Percentiles rank a stretch among this genome's conserved stretches.
Conservation (phyloP, 2,329 filamentous ascomycete genomes). For the Cladorrhinum sp. region DNA sequence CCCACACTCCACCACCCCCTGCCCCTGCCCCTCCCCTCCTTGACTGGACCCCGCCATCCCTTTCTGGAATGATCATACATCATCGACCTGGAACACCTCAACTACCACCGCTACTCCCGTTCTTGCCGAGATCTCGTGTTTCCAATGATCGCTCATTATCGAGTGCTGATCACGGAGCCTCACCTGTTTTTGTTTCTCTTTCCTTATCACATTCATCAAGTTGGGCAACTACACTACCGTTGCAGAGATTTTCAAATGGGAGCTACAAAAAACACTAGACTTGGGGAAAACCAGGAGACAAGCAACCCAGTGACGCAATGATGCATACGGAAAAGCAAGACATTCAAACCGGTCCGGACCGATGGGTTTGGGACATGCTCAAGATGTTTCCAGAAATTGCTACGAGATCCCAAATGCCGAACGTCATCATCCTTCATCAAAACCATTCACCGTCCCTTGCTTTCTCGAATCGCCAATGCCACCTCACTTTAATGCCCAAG, state of each 20-base stretch:
- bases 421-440: slow-evolving; percentile 11
- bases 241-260: neutral
- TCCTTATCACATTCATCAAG: neutral
- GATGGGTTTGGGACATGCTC: neutral
- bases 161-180: neutral
- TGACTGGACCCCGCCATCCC: neutral
- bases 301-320: slow-evolving; percentile 19
- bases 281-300: neutral
- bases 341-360: neutral
- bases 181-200: neutral
- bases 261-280: neutral
- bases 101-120: neutral
- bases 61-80: slow-evolving; percentile 4
- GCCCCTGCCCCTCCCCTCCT: neutral
- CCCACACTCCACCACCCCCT: slow-evolving; percentile 1
- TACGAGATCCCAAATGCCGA: neutral
- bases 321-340: slow-evolving; percentile 6
- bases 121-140: neutral
- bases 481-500: neutral
- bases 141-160: neutral
- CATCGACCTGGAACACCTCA: neutral
- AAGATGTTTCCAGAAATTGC: slow-evolving; percentile 4
- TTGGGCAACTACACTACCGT: neutral
- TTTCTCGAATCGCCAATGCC: neutral
- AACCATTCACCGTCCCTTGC: neutral